Conservation (phyloP, 208 protist genomes). For the Trypanosomatidae sp. region DNA sequence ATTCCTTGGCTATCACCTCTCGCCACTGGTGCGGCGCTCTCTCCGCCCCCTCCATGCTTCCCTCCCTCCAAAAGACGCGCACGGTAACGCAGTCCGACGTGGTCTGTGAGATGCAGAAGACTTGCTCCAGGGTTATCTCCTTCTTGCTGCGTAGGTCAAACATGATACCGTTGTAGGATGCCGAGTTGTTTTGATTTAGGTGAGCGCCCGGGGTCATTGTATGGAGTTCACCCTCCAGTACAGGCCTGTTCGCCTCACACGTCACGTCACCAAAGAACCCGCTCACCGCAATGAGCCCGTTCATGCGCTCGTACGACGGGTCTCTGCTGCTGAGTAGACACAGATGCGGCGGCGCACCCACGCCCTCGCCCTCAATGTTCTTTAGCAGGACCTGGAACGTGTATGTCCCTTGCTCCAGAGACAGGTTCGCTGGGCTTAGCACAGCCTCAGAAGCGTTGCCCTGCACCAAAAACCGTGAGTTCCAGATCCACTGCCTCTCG, state of each 20-base stretch:
- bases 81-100: conserved; percentile 75
- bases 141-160: conserved; percentile 83
- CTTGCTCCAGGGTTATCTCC: conserved; percentile 87
- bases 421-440: conserved; percentile 23
- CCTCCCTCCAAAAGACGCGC: conserved; percentile 88
- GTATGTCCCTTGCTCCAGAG: conserved; percentile 35
- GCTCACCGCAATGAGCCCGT: conserved; percentile 43
- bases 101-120: conserved; percentile 87
- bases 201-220: conserved; percentile 71
- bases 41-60: conserved; percentile 80
- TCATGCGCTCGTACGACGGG: conserved; percentile 32
- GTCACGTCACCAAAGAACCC: conserved; percentile 59
- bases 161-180: conserved; percentile 93
- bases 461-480: conserved; percentile 44
- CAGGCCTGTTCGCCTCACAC: conserved; percentile 40
- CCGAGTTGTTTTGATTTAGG: conserved; percentile 76
- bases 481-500: conserved; percentile 58
- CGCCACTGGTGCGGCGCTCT: conserved; percentile 66
- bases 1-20: conserved; percentile 58
- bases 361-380: conserved; percentile 36
- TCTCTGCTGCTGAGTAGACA: conserved; percentile 30
- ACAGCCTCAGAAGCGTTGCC: conserved; percentile 34
- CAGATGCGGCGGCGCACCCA: conserved; percentile 18
- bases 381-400: conserved; percentile 32
- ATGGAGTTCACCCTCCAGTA: conserved; percentile 49